Evolutionary conservation across 2,329 filamentous ascomycete species (phyloP).

Genomic region (Chaetothyriales sp.): DNA sequence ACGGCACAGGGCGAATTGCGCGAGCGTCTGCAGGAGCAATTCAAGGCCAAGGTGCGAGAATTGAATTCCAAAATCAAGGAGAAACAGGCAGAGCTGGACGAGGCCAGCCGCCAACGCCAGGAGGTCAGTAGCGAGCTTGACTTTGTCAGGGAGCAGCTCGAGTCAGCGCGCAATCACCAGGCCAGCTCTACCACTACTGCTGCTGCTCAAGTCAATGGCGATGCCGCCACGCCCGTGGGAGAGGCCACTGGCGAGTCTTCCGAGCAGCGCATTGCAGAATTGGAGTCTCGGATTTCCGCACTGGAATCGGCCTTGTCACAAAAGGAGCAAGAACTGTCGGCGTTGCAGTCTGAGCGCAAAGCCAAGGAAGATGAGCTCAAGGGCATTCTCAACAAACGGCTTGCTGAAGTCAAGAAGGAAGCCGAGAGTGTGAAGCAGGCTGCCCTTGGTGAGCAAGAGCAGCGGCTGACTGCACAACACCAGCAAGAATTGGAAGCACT

Average conservation of each 20-base stretch:
- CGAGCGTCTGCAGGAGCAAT: slow-evolving; percentile 34
- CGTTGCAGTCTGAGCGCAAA: slow-evolving; percentile 33
- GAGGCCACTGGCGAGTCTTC: slow-evolving; percentile 15
- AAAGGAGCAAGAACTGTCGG: slow-evolving; percentile 35
- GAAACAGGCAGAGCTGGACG: slow-evolving; percentile 36
- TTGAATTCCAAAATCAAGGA: slow-evolving; percentile 50
- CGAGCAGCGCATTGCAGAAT: slow-evolving; percentile 10
- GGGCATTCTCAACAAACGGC: slow-evolving; percentile 54
- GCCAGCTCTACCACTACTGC: slow-evolving; percentile 25
- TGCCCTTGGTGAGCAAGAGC: slow-evolving; percentile 13
- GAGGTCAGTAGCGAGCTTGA: slow-evolving; percentile 56
- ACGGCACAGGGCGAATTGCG: slow-evolving; percentile 37
- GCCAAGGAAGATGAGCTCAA: slow-evolving; percentile 46
- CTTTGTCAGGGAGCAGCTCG: slow-evolving; percentile 48
- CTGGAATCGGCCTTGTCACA: slow-evolving; percentile 40
- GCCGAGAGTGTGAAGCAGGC: slow-evolving; percentile 32
- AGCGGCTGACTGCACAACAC: slow-evolving; percentile 21
- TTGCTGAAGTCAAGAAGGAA: slow-evolving; percentile 42
- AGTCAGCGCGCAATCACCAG: slow-evolving; percentile 37
- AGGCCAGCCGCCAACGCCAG: slow-evolving; percentile 48
- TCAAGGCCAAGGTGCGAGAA: slow-evolving; percentile 46
- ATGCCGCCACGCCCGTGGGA: slow-evolving; percentile 21
- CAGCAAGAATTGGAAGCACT: slow-evolving; percentile 30
- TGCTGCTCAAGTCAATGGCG: slow-evolving; percentile 16
- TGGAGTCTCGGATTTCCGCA: slow-evolving; percentile 47